Evolutionary conservation across 768 basidiomycete genomes (phyloP), one percentile per base, ranked within the genome.

Genomic region (Hygrocybe punicea): DNA sequence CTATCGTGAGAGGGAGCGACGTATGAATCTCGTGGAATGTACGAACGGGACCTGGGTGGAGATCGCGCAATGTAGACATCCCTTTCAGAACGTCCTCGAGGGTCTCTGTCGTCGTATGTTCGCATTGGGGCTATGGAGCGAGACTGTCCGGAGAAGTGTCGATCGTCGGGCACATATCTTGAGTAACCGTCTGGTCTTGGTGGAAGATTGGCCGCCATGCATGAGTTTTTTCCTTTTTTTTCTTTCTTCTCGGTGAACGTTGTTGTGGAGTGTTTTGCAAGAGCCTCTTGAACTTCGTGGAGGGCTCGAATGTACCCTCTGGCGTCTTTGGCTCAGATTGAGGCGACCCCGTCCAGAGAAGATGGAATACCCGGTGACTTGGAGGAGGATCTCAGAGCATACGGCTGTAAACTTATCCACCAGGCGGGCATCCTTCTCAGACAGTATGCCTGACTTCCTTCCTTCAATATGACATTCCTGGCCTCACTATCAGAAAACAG

Each of bases 391-490:
- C 79, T 99, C 35, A 78, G 95, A 46, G 87, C 89, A 1, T 92
- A 87, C 63, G 97, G 95, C 2, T 96, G 93, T 71, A 92, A 94
- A 74, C 78, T 98, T 58, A 93, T 99, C 19, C 92, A 98, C 66
- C 87, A 97, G 73, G 93, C 95, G 3, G 97, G 97, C 34, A 81
- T 93, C 44, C 79, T 98, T 55, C 78, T 98, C 63, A 86, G 88
- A 69, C 89, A 96, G 96, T 97, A 66, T 65, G 21, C n/a, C n/a
- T n/a, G n/a, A n/a, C 23, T 25, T 46, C 53, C 42, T 34, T 19
- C 37, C 33, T n/a, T 51, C 37, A 24, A 25, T n/a, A 50, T 16
- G 19, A n/a, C 42, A 51, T 33, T 16, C 29, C 13, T 24, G 49
- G 33, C 19, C 44, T 19, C 29, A 47, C 17, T 11, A 19, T 37